Evolutionary conservation across 345 rosid species (phyloP), one percentile per base, ranked within the genome.

Genomic region (Aethionema arabicum): DNA sequence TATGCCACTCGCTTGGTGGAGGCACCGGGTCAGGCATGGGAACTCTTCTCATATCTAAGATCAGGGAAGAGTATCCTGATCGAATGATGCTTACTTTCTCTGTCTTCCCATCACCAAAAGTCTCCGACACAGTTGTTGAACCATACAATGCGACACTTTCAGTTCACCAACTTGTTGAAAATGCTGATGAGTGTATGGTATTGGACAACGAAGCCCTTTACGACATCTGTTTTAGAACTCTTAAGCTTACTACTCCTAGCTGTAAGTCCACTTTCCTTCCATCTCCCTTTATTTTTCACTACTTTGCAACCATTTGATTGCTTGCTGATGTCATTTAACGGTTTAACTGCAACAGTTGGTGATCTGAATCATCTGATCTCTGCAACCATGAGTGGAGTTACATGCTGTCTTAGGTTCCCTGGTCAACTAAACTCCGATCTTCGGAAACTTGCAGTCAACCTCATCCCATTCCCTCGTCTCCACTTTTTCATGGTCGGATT

Each of bases 21-120:
- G 93, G 93, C 15, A 86, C 93, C 0, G 90, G 93, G 33, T 83
- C 93, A 32, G 90, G 93, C 59, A 86, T 86, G 93, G 93, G 93
- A 9, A 86, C 93, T 4, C 74, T 86, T 35, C 62, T 86, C 68
- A 86, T 86, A 56, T 86, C 90, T 7, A 84, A 86, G 76, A 84
- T 84, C 14, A 77, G 90, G 59, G 87, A 84, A 64, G 90, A 86
- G 77, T 84, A 84, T 51, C 87, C 90, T 2, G 95, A 86, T 60
- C 79, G 95, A 27, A 86, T 86, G 95, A 86, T 84, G 95, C 95
- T 86, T 8, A 86, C 95, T 0, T 86, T 86, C 67, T 86, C 90
- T 7, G 95, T 86, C 53, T 86, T 84, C 70, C 93, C 93, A n/a
- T 86, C 93, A 46, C 93, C 93, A 0, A 86, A 86, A 76, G 89